phyloP scores from a whole-genome alignment of 2,329 filamentous ascomycete genomes.

The Stromatinia cepivora region DNA sequence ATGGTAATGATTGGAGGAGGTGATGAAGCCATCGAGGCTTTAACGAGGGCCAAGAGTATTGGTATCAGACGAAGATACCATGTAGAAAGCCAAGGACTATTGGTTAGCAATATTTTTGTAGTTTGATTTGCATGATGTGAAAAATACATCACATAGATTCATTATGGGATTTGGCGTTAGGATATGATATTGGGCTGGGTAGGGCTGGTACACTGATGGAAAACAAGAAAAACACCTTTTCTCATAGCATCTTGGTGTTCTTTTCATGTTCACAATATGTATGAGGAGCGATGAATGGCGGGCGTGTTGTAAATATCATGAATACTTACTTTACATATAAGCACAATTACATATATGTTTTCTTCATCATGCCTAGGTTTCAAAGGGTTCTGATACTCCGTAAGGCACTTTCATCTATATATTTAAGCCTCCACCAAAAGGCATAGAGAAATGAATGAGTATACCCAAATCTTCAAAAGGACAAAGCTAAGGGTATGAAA shows the following conservation, averaged over 20 bases:
- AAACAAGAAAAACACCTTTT: neutral
- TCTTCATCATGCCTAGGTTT: neutral
- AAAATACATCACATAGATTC: neutral
- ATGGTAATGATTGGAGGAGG: conserved; percentile 82
- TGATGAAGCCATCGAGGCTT: conserved; percentile 60
- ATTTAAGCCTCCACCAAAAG: no score
- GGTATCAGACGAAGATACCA: conserved; percentile 77
- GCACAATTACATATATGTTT: neutral
- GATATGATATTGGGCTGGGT: neutral
- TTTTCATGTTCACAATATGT: neutral
- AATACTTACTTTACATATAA: conserved; percentile 5
- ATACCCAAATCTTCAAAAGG: no score
- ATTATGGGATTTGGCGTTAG: conserved; percentile 4
- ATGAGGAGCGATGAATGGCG: neutral
- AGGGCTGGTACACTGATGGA: neutral
- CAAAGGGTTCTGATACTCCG: neutral
- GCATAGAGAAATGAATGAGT: no score
- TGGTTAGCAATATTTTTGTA: conserved; percentile 77
- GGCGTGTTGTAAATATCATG: conserved; percentile 1
- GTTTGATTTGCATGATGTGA: conserved; percentile 27
- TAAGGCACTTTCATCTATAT: neutral
- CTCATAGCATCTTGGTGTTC: neutral
- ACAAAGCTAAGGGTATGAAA: no score
- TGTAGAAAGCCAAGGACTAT: conserved; percentile 76
- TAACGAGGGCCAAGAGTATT: conserved; percentile 64